Conservation (phyloP, 179 eudicot species). For the Corrigiola litoralis region DNA sequence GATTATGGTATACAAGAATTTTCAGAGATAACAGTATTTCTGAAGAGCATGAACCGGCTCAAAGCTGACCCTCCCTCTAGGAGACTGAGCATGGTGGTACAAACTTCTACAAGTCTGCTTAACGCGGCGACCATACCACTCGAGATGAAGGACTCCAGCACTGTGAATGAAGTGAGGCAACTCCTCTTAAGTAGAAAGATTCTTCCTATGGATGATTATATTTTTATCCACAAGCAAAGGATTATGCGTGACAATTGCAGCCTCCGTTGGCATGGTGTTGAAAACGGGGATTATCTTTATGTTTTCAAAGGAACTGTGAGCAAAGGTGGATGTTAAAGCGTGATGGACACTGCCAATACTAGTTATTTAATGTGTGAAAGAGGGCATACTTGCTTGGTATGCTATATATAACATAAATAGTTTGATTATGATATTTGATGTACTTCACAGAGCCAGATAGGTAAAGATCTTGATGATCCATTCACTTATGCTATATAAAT, state of each 20-base stretch:
- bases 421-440: no score
- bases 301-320: conserved; percentile 80
- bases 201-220: conserved; percentile 77
- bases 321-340: conserved; percentile 15
- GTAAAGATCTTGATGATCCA: no score
- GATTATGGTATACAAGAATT: conserved; percentile 56
- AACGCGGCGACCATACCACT: conserved; percentile 58
- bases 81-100: conserved; percentile 56
- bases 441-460: no score
- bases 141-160: conserved; percentile 69
- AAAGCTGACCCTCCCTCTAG: conserved; percentile 51
- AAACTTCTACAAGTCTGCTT: conserved; percentile 60
- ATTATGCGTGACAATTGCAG: conserved; percentile 72
- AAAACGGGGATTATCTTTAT: conserved; percentile 65
- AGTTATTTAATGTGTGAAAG: no score
- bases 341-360: no score
- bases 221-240: conserved; percentile 88
- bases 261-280: conserved; percentile 90
- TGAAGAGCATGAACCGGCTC: conserved; percentile 50
- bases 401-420: no score
- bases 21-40: conserved; percentile 58
- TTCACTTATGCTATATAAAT: no score
- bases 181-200: conserved; percentile 34
- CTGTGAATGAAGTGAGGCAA: conserved; percentile 50
- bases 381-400: no score